phyloP scores from a whole-genome alignment of 208 protist genomes.

The Strigomonas galati region DNA sequence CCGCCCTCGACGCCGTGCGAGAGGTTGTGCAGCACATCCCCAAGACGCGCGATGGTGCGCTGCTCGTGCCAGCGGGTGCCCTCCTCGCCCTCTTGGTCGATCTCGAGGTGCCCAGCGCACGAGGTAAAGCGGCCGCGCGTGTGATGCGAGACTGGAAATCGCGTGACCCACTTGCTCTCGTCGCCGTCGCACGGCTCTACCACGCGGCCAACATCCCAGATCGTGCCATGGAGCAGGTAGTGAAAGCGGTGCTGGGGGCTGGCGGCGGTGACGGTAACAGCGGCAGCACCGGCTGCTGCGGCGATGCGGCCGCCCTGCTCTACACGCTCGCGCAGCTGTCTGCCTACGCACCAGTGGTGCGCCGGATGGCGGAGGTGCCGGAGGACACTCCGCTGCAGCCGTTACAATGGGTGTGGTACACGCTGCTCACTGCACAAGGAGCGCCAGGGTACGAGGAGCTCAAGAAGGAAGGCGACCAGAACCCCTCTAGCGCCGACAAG shows the following conservation, averaged over 20 bases:
- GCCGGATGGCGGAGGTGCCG: slow-evolving; percentile 14
- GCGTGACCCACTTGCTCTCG: slow-evolving; percentile 67
- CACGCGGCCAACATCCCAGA: slow-evolving; percentile 47
- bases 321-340: slow-evolving; percentile 43
- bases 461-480: background rate
- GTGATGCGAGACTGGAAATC: slow-evolving; percentile 69
- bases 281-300: slow-evolving; percentile 24
- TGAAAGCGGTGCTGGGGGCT: slow-evolving; percentile 52
- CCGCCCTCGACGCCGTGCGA: slow-evolving; percentile 58
- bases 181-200: slow-evolving; percentile 71
- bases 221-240: slow-evolving; percentile 54
- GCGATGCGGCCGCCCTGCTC: slow-evolving; percentile 69
- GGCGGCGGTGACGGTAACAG: no score
- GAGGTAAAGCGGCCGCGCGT: slow-evolving; percentile 53
- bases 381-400: slow-evolving; percentile 8
- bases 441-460: background rate
- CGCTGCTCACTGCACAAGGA: background rate
- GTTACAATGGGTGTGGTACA: slow-evolving; percentile 19
- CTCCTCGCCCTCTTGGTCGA: slow-evolving; percentile 62
- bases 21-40: slow-evolving; percentile 63
- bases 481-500: background rate
- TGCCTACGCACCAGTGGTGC: slow-evolving; percentile 22
- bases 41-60: slow-evolving; percentile 55
- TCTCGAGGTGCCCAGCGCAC: slow-evolving; percentile 45
- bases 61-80: slow-evolving; percentile 45